A percentile compares a stretch with the other conserved stretches of the same genome.
Conservation (phyloP, 2,329 filamentous ascomycete species). For the Scedosporium minutisporum region DNA sequence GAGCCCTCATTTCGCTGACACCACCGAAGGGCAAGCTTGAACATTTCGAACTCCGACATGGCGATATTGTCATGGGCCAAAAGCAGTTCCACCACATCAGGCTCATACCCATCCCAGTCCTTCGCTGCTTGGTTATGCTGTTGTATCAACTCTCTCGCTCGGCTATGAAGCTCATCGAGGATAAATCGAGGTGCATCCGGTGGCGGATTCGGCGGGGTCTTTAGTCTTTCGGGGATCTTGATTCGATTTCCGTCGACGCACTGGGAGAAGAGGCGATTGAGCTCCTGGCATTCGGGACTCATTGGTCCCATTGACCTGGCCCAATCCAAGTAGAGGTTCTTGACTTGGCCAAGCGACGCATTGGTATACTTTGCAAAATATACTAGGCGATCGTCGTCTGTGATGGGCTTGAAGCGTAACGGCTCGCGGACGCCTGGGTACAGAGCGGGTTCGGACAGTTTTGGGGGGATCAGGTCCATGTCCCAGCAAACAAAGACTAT, state of each 20-base stretch:
- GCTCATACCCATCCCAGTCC: slow-evolving; percentile 12
- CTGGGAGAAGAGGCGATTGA: slow-evolving; percentile 30
- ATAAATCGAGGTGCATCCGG: slow-evolving; percentile 19
- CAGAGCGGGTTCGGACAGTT: slow-evolving; percentile 23
- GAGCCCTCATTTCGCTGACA: slow-evolving; percentile 18
- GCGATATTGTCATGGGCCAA: slow-evolving; percentile 22
- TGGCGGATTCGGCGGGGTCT: slow-evolving; percentile 17
- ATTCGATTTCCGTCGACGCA: slow-evolving; percentile 31
- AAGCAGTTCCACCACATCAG: slow-evolving; percentile 21
- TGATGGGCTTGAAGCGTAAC: slow-evolving; percentile 23
- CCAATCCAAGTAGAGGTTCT: slow-evolving; percentile 32
- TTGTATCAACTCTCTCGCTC: slow-evolving; percentile 12
- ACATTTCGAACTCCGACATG: slow-evolving; percentile 27
- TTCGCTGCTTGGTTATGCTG: not conserved
- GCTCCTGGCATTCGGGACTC: slow-evolving; percentile 27
- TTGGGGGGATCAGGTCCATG: slow-evolving; percentile 25
- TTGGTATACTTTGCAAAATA: slow-evolving; percentile 30
- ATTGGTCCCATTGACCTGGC: slow-evolving; percentile 24
- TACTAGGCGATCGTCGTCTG: slow-evolving; percentile 25
- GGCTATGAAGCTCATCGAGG: slow-evolving; percentile 25
- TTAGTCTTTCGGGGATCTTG: slow-evolving; percentile 22
- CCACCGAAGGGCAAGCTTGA: slow-evolving; percentile 23
- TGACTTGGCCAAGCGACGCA: slow-evolving; percentile 26
- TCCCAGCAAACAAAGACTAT: slow-evolving; percentile 32
- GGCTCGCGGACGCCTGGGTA: slow-evolving; percentile 29